Conservation (phyloP, 2,329 filamentous ascomycete species). For the Apiospora malaysiana region DNA sequence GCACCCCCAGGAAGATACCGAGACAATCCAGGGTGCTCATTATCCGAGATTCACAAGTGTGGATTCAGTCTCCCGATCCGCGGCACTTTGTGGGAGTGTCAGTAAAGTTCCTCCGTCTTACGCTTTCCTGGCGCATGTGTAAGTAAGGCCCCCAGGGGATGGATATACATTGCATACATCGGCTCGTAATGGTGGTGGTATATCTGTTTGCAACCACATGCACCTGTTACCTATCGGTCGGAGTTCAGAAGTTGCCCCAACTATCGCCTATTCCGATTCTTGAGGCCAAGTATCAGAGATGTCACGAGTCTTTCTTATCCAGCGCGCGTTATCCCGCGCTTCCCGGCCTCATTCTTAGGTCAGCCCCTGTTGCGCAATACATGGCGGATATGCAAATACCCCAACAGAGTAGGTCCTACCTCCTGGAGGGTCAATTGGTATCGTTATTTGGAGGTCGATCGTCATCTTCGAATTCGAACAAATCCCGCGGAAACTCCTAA, state of each 20-base stretch:
- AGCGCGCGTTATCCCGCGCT: neutral
- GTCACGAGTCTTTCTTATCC: neutral
- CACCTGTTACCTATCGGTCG: neutral
- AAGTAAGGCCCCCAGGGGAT: neutral
- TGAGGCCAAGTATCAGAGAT: slow-evolving; percentile 10
- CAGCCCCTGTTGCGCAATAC: neutral
- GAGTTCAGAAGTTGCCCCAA: neutral
- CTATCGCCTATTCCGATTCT: neutral
- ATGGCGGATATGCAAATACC: neutral
- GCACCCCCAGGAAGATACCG: neutral
- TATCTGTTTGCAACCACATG: neutral
- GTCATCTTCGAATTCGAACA: neutral
- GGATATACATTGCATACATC: slow-evolving; percentile 6
- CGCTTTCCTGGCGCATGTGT: neutral
- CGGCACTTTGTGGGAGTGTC: neutral
- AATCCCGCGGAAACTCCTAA: neutral
- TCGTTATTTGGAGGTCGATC: neutral
- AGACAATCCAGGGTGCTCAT: neutral
- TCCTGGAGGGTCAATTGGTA: neutral
- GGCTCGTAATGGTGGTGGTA: too few relatives aligned
- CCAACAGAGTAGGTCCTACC: slow-evolving; percentile 1
- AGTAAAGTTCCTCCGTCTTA: slow-evolving; percentile 17
- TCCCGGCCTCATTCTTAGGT: slow-evolving; percentile 13
- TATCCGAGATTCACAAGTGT: neutral
- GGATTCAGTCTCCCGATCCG: neutral